These are phyloP conservation scores for Candolleomyces eurysporus DNA, from an alignment of 768 basidiomycete genomes.

Conservation along the genomic window DNA sequence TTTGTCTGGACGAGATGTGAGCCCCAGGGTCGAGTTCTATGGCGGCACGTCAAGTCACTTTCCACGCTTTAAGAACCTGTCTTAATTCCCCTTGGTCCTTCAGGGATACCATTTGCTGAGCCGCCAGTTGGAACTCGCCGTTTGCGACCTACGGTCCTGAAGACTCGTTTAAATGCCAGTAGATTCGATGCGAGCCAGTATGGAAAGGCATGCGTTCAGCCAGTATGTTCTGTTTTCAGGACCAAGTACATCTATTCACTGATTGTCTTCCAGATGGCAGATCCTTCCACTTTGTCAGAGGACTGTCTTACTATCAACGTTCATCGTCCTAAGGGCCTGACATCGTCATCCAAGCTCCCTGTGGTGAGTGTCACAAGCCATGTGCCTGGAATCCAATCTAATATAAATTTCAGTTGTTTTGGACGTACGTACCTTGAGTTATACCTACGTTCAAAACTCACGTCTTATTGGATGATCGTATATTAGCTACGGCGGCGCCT, in stretches of 20 bases:
- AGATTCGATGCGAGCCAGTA: conserved; percentile 47
- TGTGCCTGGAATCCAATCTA: not conserved
- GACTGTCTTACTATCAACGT: conserved; percentile 65
- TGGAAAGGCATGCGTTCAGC: conserved; percentile 49
- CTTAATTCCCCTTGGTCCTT: no score
- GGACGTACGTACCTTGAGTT: conserved; percentile 27
- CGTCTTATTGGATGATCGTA: conserved; percentile 24
- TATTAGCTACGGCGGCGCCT: conserved; percentile 34
- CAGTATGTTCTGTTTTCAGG: conserved; percentile 22
- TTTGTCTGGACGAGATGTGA: no score
- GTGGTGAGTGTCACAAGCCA: conserved; percentile 28
- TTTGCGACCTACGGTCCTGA: conserved; percentile 43
- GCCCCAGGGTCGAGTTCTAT: no score
- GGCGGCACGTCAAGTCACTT: no score
- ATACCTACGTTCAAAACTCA: conserved; percentile 25
- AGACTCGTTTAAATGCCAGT: conserved; percentile 30
- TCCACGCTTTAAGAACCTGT: no score
- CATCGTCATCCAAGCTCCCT: conserved; percentile 28
- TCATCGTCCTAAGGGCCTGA: conserved; percentile 44
- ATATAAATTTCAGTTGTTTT: conserved; percentile 27
- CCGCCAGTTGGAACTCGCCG: conserved; percentile 49
- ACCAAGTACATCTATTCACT: not conserved
- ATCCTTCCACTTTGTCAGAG: conserved; percentile 36
- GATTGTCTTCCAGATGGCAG: not conserved
- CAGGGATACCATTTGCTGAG: conserved; percentile 54